Conservation (phyloP, 768 basidiomycete species). For the Leccinum barrowsii region DNA sequence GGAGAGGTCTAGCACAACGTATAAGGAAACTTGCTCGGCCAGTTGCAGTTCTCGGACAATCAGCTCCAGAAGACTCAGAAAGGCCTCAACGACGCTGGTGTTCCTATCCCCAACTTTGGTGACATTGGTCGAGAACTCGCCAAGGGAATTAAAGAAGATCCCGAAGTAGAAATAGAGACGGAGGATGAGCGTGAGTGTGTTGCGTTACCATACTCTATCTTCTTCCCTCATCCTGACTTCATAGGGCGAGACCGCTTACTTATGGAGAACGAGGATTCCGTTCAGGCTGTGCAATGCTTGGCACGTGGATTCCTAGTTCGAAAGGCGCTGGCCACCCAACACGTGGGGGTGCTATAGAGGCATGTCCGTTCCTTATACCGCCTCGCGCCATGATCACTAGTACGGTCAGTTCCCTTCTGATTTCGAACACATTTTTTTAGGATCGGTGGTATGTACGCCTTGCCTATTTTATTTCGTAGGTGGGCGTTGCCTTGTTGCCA, state of each 20-base stretch:
- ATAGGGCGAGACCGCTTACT: slow-evolving; percentile 81
- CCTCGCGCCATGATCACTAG: slow-evolving; percentile 18
- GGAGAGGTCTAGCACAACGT: slow-evolving; percentile 82
- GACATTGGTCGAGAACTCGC: slow-evolving; percentile 81
- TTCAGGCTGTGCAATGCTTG: slow-evolving; percentile 64
- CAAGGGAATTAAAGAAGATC: slow-evolving; percentile 87
- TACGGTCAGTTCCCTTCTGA: too few species aligned
- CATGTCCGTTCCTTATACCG: slow-evolving; percentile 11
- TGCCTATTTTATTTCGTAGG: slow-evolving; percentile 21
- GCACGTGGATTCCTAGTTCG: slow-evolving; percentile 71
- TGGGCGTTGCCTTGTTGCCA: slow-evolving; percentile 3
- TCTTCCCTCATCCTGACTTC: background rate
- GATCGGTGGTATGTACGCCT: background rate
- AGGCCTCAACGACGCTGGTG: slow-evolving; percentile 83
- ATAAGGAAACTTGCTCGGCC: slow-evolving; percentile 92
- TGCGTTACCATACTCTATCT: slow-evolving; percentile 13
- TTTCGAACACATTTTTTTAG: slow-evolving; percentile 17
- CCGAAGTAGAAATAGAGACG: slow-evolving; percentile 53
- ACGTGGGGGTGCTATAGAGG: slow-evolving; percentile 27
- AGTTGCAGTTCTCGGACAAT: slow-evolving; percentile 92
- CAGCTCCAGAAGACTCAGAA: slow-evolving; percentile 90
- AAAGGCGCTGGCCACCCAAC: slow-evolving; percentile 51
- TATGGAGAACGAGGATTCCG: slow-evolving; percentile 69
- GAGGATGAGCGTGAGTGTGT: slow-evolving; percentile 77
- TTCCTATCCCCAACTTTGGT: slow-evolving; percentile 90